These are phyloP conservation scores for Phellopilus nigrolimitatus DNA, from an alignment of 1,284 basidiomycete species.

Conservation along the genomic window DNA sequence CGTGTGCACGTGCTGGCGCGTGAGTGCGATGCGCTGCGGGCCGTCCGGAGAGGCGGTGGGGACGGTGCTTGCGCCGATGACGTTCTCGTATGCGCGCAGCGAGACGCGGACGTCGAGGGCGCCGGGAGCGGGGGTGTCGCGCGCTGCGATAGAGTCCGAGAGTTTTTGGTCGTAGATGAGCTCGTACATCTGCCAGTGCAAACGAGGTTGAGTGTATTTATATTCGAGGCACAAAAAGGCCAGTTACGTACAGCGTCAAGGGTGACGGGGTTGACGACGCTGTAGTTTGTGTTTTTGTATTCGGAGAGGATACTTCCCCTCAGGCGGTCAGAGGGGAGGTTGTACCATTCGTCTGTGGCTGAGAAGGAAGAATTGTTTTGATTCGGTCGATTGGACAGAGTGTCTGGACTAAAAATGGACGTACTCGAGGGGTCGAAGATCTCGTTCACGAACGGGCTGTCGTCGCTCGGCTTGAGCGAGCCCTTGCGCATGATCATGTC, in stretches of 20 bases:
- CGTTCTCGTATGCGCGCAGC: conserved; percentile 36
- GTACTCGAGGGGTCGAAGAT: conserved; percentile 51
- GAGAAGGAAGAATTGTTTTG: too few species aligned
- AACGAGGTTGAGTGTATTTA: not conserved
- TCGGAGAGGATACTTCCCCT: conserved; percentile 38
- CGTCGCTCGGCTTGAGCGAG: conserved; percentile 51
- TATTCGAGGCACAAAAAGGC: not conserved
- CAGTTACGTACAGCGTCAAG: conserved; percentile 36
- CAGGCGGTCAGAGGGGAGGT: conserved; percentile 33
- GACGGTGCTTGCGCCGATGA: conserved; percentile 35
- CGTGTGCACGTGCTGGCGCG: conserved; percentile 36
- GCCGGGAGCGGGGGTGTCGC: conserved; percentile 25
- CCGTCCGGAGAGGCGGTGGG: conserved; percentile 16
- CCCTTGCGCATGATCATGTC: conserved; percentile 54
- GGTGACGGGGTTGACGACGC: conserved; percentile 48
- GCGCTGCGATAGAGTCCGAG: conserved; percentile 38
- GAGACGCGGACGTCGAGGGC: conserved; percentile 30
- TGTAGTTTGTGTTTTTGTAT: conserved; percentile 52
- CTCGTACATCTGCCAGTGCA: conserved; percentile 42
- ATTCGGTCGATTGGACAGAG: conserved; percentile 7
- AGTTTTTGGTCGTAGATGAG: conserved; percentile 52
- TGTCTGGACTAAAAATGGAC: conserved; percentile 21
- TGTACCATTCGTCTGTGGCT: conserved; percentile 41
- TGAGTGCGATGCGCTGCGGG: conserved; percentile 30
- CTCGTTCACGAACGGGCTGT: conserved; percentile 55